A percentile compares a stretch with the other conserved stretches of the same genome.
Conservation (phyloP, 2,329 filamentous ascomycete genomes). For the Aspergillus thermomutatus region DNA sequence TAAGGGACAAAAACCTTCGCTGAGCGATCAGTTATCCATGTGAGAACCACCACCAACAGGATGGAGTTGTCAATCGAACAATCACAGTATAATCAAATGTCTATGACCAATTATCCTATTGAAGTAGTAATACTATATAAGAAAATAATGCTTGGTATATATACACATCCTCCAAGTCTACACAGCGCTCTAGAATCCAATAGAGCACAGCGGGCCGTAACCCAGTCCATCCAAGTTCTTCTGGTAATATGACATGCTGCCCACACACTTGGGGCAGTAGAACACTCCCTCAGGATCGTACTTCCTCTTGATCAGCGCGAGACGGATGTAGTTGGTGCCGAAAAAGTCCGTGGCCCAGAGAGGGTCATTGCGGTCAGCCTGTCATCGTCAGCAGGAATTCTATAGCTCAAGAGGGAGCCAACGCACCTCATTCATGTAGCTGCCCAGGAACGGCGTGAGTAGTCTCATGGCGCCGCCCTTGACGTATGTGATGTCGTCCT, state of each 20-base stretch:
- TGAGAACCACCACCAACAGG: no score
- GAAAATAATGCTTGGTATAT: not conserved
- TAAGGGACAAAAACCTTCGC: no score
- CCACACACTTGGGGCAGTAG: conserved; percentile 15
- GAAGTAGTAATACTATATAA: not conserved
- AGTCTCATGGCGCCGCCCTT: conserved; percentile 30
- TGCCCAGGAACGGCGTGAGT: conserved; percentile 30
- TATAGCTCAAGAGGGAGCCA: not conserved
- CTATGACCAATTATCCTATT: not conserved
- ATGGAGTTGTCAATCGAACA: no score
- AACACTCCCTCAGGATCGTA: conserved; percentile 13
- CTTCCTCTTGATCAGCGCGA: conserved; percentile 11
- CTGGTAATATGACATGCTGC: conserved; percentile 5
- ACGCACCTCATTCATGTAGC: conserved; percentile 36
- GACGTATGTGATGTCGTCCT: conserved; percentile 28
- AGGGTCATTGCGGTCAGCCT: conserved; percentile 16
- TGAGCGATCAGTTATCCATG: no score
- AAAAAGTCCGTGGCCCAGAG: conserved; percentile 14
- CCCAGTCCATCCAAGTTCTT: not conserved
- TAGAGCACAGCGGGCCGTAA: conserved; percentile 7
- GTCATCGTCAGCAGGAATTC: not conserved
- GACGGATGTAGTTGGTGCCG: conserved; percentile 4
- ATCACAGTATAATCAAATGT: not conserved
- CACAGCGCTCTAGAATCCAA: conserved; percentile 11
- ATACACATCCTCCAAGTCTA: not conserved